Percentiles rank a stretch among this genome's conserved stretches.
phyloP scores from a whole-genome alignment of 176 grass and related monocot species.

The Triticum timopheevii region DNA sequence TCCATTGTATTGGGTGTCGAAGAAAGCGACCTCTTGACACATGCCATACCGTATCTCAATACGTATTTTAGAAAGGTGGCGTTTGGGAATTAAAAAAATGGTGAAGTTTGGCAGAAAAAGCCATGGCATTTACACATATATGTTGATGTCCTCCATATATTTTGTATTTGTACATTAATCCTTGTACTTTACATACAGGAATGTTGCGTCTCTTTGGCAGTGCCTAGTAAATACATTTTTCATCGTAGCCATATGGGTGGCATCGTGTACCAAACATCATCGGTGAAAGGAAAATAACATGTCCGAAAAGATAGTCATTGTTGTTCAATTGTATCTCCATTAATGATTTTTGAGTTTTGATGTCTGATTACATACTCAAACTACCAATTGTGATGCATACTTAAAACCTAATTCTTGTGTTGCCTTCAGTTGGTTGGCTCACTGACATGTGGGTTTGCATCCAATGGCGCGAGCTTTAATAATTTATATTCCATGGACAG shows the following conservation, averaged over 20 bases:
- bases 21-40: conserved; percentile 22
- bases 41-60: background rate
- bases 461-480: background rate
- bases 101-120: no score
- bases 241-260: background rate
- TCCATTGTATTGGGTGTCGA: conserved; percentile 22
- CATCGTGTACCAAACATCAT: background rate
- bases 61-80: no score
- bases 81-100: no score
- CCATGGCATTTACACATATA: no score
- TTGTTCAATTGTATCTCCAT: background rate
- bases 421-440: background rate
- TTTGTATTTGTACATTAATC: no score
- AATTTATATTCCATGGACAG: background rate
- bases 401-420: background rate
- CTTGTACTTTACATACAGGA: no score
- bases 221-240: no score
- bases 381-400: no score
- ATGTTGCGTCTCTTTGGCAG: no score
- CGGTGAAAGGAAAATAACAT: background rate
- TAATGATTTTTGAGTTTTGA: background rate
- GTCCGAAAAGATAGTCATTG: background rate
- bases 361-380: no score
- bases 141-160: no score
- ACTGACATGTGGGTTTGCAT: background rate